Conservation (phyloP, 768 basidiomycete genomes). For the Russula olivacea region DNA sequence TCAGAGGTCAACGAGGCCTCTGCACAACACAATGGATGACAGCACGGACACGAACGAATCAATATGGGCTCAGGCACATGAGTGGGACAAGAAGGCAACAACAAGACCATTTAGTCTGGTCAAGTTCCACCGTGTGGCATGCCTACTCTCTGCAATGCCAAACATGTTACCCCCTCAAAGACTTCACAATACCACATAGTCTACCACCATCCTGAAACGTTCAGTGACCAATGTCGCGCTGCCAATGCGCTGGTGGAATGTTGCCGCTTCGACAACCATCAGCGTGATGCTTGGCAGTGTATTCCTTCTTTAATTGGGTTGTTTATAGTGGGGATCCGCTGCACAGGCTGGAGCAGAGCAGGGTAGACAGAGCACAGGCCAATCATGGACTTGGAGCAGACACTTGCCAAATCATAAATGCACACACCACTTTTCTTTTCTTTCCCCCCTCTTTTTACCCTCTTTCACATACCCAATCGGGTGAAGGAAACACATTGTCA, state of each 20-base stretch:
- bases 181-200: constrained; percentile 45
- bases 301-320: neutral
- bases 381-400: constrained; percentile 19
- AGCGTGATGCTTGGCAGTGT: constrained; percentile 10
- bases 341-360: constrained; percentile 2
- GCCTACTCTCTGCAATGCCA: constrained; percentile 60
- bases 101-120: too few relatives aligned
- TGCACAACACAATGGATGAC: too few relatives aligned
- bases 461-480: constrained; percentile 15
- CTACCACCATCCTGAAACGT: neutral
- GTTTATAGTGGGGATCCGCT: neutral
- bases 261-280: neutral
- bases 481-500: constrained; percentile 17
- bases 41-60: too few relatives aligned
- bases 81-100: too few relatives aligned
- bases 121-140: too few relatives aligned
- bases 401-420: constrained; percentile 4
- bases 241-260: neutral
- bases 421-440: constrained; percentile 13
- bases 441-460: constrained; percentile 4
- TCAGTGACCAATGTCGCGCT: neutral
- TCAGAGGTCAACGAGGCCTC: too few relatives aligned
- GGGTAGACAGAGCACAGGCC: constrained; percentile 9
- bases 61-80: too few relatives aligned
- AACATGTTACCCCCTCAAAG: constrained; percentile 78